Evolutionary conservation across 768 basidiomycete genomes (phyloP).

Genomic region (Chiua virens): DNA sequence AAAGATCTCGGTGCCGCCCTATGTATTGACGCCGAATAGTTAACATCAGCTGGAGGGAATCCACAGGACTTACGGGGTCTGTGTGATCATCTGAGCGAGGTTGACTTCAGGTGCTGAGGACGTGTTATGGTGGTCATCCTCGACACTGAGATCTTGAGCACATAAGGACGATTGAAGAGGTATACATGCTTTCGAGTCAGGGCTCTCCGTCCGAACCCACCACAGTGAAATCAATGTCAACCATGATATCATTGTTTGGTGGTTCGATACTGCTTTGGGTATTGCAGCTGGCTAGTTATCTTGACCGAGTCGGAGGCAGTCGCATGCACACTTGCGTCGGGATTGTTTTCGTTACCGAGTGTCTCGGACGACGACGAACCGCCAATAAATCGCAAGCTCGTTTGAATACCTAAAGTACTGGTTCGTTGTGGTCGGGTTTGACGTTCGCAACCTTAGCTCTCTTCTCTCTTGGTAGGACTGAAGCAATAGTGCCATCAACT

Average conservation of each 20-base stretch:
- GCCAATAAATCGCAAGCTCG: constrained; percentile 8
- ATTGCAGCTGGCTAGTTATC: background rate
- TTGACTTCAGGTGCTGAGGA: background rate
- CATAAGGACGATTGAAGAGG: background rate
- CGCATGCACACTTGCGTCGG: background rate
- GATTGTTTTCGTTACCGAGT: background rate
- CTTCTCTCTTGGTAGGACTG: constrained; percentile 26
- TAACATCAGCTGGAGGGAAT: background rate
- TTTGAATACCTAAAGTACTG: constrained; percentile 22
- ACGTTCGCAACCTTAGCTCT: constrained; percentile 3
- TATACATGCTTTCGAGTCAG: constrained; percentile 8
- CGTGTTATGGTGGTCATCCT: background rate
- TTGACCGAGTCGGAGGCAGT: background rate
- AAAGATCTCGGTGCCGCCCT: constrained; percentile 14
- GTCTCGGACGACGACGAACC: background rate
- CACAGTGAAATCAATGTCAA: background rate
- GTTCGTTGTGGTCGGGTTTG: constrained; percentile 4
- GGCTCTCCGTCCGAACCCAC: background rate
- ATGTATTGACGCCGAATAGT: background rate
- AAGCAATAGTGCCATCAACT: constrained; percentile 26
- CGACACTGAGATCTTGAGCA: background rate
- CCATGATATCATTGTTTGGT: background rate
- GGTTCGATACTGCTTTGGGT: background rate
- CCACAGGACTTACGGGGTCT: constrained; percentile 20
- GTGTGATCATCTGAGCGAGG: background rate